Base-by-base conservation (phyloP, 2,329 filamentous ascomycete species). In the Epichloe festucae region DNA sequence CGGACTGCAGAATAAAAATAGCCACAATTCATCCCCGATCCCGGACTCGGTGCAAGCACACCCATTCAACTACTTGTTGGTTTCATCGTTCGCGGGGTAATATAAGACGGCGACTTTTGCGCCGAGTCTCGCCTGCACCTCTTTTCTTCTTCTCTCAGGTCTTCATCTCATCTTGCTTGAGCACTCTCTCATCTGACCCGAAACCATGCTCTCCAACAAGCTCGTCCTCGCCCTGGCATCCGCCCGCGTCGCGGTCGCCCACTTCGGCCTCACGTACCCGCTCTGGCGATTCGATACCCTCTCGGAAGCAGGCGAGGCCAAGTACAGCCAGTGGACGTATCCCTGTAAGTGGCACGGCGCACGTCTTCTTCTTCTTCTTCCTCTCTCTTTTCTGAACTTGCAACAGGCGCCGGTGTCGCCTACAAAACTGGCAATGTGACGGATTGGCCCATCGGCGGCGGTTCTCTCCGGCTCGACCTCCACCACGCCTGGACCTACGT, bases 401-500 rank as follows among this genome's bases (percentile, higher is more conserved):
- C 12, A 5, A 8, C 42, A 77, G 75, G 75, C 58, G 76, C 69
- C 50, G 71, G 71, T 36, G 74, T 76, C 38, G 67, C 70, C 27
- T 68, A 69, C 59, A 66, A 65, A 42, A 57, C 57, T 43, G 67
- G 64, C 48, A 76, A 76, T 60, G 64, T 70, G 49, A 78, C 76
- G 50, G 73, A 77, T 57, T 79, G 75, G 75, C 73, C 75, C 36
- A 60, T 76, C n/a, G 60, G 61, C 42, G 75, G 75, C 55, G 75
- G 75, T 56, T 66, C 70, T 38, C 59, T 79, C 48, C 62, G 65
- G 56, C 68, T 79, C 14, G 65, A 71, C 41, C 70, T 78, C 35
- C 74, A 75, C 65, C 76, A 78, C 63, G 57, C 63, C 6, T 78
- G 73, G 73, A 66, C 69, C 35, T 78, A 77, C 62, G 52, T 78